Evolutionary conservation across 1,284 basidiomycete genomes (phyloP), one percentile per base, ranked within the genome.

Genomic region (Cutaneotrichosporon cavernicola): DNA sequence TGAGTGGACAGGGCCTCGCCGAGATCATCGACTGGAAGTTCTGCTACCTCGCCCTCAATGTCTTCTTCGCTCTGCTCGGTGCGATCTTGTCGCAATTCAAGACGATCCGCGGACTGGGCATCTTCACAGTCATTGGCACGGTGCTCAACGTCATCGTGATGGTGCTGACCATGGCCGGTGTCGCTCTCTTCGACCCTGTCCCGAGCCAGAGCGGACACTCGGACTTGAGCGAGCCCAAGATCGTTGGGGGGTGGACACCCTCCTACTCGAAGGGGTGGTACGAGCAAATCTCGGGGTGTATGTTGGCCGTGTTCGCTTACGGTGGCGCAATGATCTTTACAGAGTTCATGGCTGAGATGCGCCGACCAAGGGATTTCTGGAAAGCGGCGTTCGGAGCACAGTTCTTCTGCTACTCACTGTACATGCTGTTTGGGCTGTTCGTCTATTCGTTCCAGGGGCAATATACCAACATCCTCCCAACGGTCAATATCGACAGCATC

Each of bases 281-380:
- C 86, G 78, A 63, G 56, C 67, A 68, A 34, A 34, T 65, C 32
- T 26, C 22, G 9, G 67, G 86, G 40, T 83, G 87, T 53, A 86
- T 88, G 73, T 84, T 87, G 62, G 86, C 87, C 76, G 86, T 88
- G 8, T 80, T 78, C 51, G 73, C 75, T 4, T 76, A 86, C 64
- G 85, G 86, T 55, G 87, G 87, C 47, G 82, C 86, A 0, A 82
- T 82, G 80, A 80, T 84, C 46, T 82, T 81, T 60, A 77, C 84
- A 10, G 86, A 88, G 73, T 84, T 89, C 73, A 85, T 89, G 83
- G 84, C 86, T 1, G 88, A 89, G 75, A 89, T 89, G 88, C 82
- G 84, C 18, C 82, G 87, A 3, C 88, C 88, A 0, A 85, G 85
- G 83, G 88, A 89, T 73, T 89, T 89, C 70, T 89, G 86, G 85